Evolutionary conservation across 2,329 filamentous ascomycete species (phyloP), one percentile per base, ranked within the genome.

Genomic region (Trichophyton mentagrophytes): DNA sequence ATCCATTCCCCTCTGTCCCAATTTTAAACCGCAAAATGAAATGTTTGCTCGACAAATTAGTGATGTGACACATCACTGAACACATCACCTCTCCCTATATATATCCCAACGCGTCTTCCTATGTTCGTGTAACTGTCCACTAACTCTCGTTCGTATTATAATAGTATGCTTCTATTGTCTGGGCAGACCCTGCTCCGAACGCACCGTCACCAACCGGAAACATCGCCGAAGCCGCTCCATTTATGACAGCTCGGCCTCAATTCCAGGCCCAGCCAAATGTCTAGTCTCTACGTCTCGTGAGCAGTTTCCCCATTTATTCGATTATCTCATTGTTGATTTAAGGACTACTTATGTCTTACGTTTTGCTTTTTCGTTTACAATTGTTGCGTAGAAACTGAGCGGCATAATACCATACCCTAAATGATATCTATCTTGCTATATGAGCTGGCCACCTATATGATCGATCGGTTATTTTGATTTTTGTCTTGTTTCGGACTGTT

Each of bases 141-240:
- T 53, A 53, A 53, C 49, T 13, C 22, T 33, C 6, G 11, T 22
- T 51, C 22, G 3, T 53, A 30, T n/a, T 27, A 20, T 13, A 3
- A 51, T 51, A 53, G 71, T 74, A 73, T 58, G 64, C 65, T n/a
- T 63, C 67, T 9, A 68, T 69, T 25, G 60, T 63, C 49, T 62
- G 61, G 61, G 51, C 7, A n/a, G 58, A 57, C 2, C 58, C 58
- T 8, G n/a, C 11, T 11, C n/a, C 30, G n/a, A 6, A 47, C 40
- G 51, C 13, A 40, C 42, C 30, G 9, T 57, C 17, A 15, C 40
- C 30, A 44, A 40, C 40, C 11, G n/a, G 33, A 3, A 44, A 11
- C 22, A 25, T 22, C 13, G 40, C 30, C 55, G 40, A 59, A n/a
- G 49, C 57, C 2, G n/a, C 44, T 13, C 49, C 49, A 33, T 33